Evolutionary conservation across 2,329 filamentous ascomycete genomes (phyloP).

Genomic region (Xylaria sp.): DNA sequence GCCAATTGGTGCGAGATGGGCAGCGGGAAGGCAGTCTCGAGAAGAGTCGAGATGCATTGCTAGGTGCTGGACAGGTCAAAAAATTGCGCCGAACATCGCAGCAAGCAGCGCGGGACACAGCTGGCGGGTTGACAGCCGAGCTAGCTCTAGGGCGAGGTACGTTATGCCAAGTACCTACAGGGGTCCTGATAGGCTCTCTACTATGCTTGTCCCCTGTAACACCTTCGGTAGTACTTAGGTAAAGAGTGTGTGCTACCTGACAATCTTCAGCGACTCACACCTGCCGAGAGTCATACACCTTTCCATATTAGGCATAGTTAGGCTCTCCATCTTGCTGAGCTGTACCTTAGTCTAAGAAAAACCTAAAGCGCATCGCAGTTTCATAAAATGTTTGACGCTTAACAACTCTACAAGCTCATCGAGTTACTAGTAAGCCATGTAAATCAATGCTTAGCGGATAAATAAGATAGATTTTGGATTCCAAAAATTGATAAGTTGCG

Average conservation of each 20-base stretch:
- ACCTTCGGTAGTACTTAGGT: no score
- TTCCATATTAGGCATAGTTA: conserved; percentile 14
- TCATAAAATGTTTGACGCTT: background rate
- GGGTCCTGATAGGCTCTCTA: background rate
- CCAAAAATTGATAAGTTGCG: background rate
- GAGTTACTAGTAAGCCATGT: background rate
- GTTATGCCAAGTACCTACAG: no score
- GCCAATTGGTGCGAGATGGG: conserved; percentile 39
- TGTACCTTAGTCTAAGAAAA: background rate
- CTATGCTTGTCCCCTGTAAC: no score
- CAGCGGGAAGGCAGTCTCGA: conserved; percentile 20
- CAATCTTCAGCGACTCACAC: conserved; percentile 1
- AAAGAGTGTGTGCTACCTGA: no score
- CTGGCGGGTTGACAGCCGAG: conserved; percentile 6
- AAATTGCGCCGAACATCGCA: conserved; percentile 42
- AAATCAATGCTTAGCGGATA: no score
- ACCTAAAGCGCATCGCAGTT: background rate
- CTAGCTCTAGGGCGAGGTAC: conserved; percentile 1
- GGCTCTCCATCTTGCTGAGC: conserved; percentile 15
- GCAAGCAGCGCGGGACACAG: conserved; percentile 2
- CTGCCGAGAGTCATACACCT: conserved; percentile 17
- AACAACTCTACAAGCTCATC: background rate
- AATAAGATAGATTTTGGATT: background rate
- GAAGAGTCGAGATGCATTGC: conserved; percentile 21
- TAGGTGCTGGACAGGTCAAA: conserved; percentile 24